phyloP scores from a whole-genome alignment of 768 basidiomycete species.

The Pleurotus tuber-regium region DNA sequence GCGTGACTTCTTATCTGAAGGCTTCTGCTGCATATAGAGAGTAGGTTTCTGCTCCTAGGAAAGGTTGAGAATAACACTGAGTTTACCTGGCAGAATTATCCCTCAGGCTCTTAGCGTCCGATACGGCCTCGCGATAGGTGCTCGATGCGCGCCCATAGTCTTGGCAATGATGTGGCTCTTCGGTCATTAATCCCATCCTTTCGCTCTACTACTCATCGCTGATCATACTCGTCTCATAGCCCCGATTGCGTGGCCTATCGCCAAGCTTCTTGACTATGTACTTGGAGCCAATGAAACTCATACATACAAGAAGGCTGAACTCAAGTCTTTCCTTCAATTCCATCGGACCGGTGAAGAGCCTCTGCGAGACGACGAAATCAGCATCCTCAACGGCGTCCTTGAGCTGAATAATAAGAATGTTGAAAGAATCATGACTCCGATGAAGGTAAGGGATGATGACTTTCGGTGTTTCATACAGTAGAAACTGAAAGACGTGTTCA shows the following conservation, averaged over 20 bases:
- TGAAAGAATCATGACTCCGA: constrained; percentile 79
- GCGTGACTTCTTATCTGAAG: neutral
- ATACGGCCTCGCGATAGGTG: constrained; percentile 80
- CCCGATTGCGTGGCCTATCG: constrained; percentile 80
- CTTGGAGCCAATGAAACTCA: constrained; percentile 72
- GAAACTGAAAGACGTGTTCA: constrained; percentile 22
- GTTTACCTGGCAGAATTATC: constrained; percentile 39
- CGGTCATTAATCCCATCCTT: too few relatives aligned
- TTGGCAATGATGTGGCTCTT: constrained; percentile 68
- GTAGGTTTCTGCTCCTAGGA: constrained; percentile 51
- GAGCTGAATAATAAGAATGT: constrained; percentile 78
- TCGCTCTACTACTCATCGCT: too few relatives aligned
- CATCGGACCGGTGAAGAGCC: constrained; percentile 77
- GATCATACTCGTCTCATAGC: constrained; percentile 36
- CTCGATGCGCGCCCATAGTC: constrained; percentile 74
- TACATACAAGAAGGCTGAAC: constrained; percentile 82
- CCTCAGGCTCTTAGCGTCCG: constrained; percentile 76
- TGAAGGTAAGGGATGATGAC: constrained; percentile 57
- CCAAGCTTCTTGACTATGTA: constrained; percentile 76
- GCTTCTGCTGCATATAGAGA: constrained; percentile 42
- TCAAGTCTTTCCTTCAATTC: constrained; percentile 78
- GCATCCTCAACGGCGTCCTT: constrained; percentile 76
- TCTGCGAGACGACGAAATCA: constrained; percentile 77
- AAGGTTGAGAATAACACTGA: neutral
- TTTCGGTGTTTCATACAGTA: constrained; percentile 28